phyloP scores from a whole-genome alignment of 176 grass and related monocot genomes.

The Alopecurus myosuroides region DNA sequence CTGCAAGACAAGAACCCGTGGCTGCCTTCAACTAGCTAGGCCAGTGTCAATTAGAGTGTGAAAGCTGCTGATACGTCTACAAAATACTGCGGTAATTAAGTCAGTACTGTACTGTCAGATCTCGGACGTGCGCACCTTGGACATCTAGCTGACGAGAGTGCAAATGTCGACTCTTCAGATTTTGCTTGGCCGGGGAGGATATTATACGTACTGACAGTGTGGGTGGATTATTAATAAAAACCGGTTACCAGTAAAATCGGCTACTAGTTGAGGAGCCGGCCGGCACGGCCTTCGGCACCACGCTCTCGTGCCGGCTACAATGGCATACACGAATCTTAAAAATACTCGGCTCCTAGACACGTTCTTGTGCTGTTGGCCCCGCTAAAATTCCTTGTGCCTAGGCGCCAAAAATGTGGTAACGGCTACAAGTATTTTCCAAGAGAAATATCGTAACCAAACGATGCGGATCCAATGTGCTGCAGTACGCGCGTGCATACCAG shows the following conservation, averaged over 20 bases:
- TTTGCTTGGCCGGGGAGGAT: background rate
- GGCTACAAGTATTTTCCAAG: background rate
- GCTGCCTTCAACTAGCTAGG: background rate
- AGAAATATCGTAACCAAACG: background rate
- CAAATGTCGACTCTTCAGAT: background rate
- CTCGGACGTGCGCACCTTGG: background rate
- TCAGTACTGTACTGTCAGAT: background rate
- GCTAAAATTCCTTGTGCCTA: background rate
- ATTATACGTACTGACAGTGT: background rate
- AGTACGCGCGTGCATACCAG: background rate
- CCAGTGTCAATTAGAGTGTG: background rate
- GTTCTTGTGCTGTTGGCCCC: background rate
- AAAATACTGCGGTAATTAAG: background rate
- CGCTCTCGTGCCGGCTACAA: constrained; percentile 7
- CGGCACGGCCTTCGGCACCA: background rate
- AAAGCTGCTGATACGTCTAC: background rate
- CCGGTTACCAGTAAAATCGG: background rate
- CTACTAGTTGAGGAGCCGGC: background rate
- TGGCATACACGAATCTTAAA: constrained; percentile 7
- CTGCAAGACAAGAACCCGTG: background rate
- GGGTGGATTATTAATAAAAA: background rate
- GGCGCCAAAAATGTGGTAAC: constrained; percentile 2
- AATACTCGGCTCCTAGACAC: background rate
- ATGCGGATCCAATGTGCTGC: background rate
- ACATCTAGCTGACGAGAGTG: background rate